Evolutionary conservation across 2,329 filamentous ascomycete species (phyloP), one percentile per base, ranked within the genome.

Genomic region (Annulohypoxylon truncatum): DNA sequence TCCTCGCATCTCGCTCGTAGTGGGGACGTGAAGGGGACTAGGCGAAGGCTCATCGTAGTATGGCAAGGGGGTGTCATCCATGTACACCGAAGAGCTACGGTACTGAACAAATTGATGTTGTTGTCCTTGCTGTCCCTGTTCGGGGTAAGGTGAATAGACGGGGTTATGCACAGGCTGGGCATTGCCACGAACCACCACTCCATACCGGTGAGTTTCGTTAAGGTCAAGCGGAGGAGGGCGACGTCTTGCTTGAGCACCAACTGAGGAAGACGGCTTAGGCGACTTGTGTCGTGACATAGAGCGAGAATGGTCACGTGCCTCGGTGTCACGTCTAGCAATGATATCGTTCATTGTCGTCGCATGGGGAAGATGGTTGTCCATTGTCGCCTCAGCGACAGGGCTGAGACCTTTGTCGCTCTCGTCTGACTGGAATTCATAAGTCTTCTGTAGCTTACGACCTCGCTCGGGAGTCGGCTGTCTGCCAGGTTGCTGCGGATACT

Each of bases 311-410:
- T 4, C 22, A 26, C 22, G 35, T 18, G 51, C 24, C 31, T 44
- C 33, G 13, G 24, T 20, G 18, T 51, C 26, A 42, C 26, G 46
- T 20, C 24, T n/a, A 1, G 51, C 26, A 10, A 66, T 61, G 10
- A 71, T 47, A n/a, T 71, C 64, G 4, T 73, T 69, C 56, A 75
- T 60, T 9, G 68, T 76, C 0, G 73, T 76, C n/a, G 71, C 38
- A 18, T 60, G 53, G 38, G 72, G 74, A 20, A 68, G 56, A 18
- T 50, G 67, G 6, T 47, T 40, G 3, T 57, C 40, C 31, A 38
- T 52, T 5, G 38, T 40, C 18, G 26, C 50, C 40, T 72, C 67
- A 29, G 47, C 29, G 3, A 67, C 63, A 4, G 71, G 67, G 15
- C 64, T 60, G 9, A 61, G 52, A 26, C 9, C 12, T 2, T 61